Evolutionary conservation across 176 grass and related monocot species (phyloP).

Genomic region (Aegilops tauschii): DNA sequence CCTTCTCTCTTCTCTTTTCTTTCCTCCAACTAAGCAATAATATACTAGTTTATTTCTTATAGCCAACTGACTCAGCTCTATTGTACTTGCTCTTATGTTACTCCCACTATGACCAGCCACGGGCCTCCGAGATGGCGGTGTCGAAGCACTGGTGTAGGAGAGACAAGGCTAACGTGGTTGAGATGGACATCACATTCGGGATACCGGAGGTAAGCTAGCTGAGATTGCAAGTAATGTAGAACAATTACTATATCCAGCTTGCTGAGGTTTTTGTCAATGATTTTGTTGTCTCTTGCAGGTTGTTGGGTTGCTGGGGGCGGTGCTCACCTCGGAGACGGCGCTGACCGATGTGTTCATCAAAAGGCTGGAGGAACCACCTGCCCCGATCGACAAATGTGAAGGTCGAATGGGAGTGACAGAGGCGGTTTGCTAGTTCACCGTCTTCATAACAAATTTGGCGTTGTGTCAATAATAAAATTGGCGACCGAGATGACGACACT

Average conservation of each 20-base stretch:
- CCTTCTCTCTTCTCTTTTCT: too few relatives aligned
- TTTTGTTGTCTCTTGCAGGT: neutral
- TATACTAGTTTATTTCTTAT: too few relatives aligned
- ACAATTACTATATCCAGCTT: neutral
- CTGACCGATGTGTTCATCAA: slow-evolving; percentile 1
- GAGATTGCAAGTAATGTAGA: neutral
- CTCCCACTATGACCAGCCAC: too few relatives aligned
- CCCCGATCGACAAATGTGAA: too few relatives aligned
- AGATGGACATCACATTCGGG: neutral
- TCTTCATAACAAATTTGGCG: too few relatives aligned
- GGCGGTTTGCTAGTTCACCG: too few relatives aligned
- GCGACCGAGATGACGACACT: too few relatives aligned
- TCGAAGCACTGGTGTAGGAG: neutral
- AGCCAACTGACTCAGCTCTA: too few relatives aligned
- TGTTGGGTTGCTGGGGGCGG: neutral
- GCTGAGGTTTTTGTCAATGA: neutral
- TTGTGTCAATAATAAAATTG: too few relatives aligned
- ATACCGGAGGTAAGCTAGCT: neutral
- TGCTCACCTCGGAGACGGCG: neutral
- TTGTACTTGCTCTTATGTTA: too few relatives aligned
- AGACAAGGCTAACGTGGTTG: neutral
- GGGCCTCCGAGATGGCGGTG: neutral
- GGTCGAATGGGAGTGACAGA: too few relatives aligned
- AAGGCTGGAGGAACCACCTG: neutral
- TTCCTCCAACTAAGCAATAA: too few relatives aligned